Conservation (phyloP, 2,329 filamentous ascomycete species). For the Fusarium lyarnte region DNA sequence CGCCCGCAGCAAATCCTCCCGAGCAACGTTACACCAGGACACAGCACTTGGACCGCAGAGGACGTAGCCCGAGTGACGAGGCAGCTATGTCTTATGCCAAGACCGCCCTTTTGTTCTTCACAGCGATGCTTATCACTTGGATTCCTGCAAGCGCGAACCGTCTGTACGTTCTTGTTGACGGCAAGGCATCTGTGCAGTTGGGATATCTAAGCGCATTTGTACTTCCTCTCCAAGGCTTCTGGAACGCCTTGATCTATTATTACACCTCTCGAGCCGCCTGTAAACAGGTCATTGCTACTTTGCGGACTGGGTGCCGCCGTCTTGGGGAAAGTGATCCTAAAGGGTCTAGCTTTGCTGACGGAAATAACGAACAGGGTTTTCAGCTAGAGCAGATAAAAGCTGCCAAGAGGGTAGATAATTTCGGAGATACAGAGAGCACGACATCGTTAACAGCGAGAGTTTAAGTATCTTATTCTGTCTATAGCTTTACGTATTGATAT, state of each 20-base stretch:
- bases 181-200: not conserved
- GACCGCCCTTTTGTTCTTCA: constrained; percentile 1
- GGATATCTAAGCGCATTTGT: constrained; percentile 4
- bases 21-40: not conserved
- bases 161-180: constrained; percentile 5
- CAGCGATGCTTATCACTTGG: constrained; percentile 10
- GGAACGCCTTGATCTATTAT: constrained; percentile 17
- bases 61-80: not conserved
- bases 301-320: not conserved
- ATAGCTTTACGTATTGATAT: not conserved
- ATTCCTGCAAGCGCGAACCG: constrained; percentile 11
- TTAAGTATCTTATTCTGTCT: not conserved
- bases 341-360: constrained; percentile 6
- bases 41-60: not conserved
- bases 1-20: not conserved
- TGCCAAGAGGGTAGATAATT: not conserved
- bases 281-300: not conserved
- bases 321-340: constrained; percentile 5
- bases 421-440: not conserved
- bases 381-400: not conserved
- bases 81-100: constrained; percentile 11
- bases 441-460: not conserved
- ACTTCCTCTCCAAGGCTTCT: constrained; percentile 1
- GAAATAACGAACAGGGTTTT: not conserved
- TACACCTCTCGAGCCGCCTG: constrained; percentile 9